Conservation (phyloP, 371 early-diverging fungal species). For the Gilbertella persicaria region DNA sequence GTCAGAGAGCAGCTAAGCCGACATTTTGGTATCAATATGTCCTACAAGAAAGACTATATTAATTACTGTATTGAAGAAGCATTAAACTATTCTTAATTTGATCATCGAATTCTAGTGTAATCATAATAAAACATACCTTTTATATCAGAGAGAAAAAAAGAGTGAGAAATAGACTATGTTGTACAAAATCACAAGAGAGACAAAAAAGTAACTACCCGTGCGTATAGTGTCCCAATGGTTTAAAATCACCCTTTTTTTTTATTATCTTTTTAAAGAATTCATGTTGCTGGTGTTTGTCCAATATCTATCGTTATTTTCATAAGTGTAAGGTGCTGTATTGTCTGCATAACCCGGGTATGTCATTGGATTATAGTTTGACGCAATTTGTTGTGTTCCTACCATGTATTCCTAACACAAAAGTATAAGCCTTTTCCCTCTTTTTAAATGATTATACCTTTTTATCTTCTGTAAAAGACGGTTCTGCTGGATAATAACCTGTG, state of each 20-base stretch:
- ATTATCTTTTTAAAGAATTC: neutral
- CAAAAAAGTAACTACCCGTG: neutral
- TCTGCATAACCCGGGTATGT: neutral
- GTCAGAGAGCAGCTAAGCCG: constrained; percentile 80
- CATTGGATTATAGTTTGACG: neutral
- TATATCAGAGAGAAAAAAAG: neutral
- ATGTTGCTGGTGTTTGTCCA: neutral
- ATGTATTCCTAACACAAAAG: neutral
- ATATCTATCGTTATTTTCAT: neutral
- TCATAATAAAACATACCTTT: no score
- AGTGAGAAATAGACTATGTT: neutral
- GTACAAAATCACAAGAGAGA: neutral
- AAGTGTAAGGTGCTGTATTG: neutral
- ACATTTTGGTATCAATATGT: constrained; percentile 79
- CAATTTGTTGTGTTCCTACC: neutral
- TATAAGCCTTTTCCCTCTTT: neutral
- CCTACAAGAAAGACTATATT: constrained; percentile 78
- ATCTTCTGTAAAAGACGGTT: no score
- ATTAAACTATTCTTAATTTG: constrained; percentile 38
- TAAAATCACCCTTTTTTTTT: neutral
- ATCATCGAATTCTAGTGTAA: neutral
- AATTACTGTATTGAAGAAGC: constrained; percentile 82
- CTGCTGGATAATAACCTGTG: neutral
- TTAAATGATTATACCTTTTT: no score
- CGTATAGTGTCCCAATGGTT: no score